Percentiles rank a stretch among this genome's conserved stretches.
phyloP scores from a whole-genome alignment of 306 rosid species.

The Rosa chinensis region DNA sequence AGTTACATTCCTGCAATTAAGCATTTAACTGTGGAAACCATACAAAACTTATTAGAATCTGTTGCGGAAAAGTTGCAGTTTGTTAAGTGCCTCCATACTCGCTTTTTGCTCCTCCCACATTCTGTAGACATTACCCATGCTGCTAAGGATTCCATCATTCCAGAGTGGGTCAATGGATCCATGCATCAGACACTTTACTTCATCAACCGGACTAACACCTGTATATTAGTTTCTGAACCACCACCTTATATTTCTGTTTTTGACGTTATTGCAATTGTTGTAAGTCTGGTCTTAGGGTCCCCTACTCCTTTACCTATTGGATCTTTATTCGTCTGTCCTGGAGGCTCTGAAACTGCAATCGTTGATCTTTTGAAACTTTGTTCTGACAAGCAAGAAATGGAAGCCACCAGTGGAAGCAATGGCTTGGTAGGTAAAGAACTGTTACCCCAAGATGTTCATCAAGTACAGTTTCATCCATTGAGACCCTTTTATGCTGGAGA shows the following conservation, averaged over 20 bases:
- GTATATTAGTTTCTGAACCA: constrained; percentile 83
- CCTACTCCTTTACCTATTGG: constrained; percentile 82
- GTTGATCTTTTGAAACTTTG: constrained; percentile 73
- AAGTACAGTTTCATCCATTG: constrained; percentile 89
- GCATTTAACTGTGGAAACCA: constrained; percentile 42
- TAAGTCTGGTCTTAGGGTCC: constrained; percentile 87
- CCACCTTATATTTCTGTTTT: constrained; percentile 67
- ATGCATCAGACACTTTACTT: constrained; percentile 69
- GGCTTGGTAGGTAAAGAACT: constrained; percentile 76
- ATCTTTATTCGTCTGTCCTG: constrained; percentile 80
- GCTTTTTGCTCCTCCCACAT: constrained; percentile 76
- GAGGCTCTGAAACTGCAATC: constrained; percentile 75
- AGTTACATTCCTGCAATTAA: constrained; percentile 58
- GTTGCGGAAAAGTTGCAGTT: constrained; percentile 79
- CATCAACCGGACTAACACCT: constrained; percentile 58
- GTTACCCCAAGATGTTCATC: constrained; percentile 85
- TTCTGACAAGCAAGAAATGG: constrained; percentile 77
- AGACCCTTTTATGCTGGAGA: constrained; percentile 95
- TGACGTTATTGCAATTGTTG: constrained; percentile 78
- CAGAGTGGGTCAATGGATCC: constrained; percentile 67
- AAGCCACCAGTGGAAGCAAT: constrained; percentile 50
- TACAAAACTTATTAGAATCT: constrained; percentile 52
- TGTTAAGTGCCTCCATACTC: constrained; percentile 75
- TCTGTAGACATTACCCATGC: constrained; percentile 67
- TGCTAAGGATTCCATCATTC: constrained; percentile 57